Evolutionary conservation across 805 yeast species (phyloP).

Genomic region (Saturnispora mendoncae): DNA sequence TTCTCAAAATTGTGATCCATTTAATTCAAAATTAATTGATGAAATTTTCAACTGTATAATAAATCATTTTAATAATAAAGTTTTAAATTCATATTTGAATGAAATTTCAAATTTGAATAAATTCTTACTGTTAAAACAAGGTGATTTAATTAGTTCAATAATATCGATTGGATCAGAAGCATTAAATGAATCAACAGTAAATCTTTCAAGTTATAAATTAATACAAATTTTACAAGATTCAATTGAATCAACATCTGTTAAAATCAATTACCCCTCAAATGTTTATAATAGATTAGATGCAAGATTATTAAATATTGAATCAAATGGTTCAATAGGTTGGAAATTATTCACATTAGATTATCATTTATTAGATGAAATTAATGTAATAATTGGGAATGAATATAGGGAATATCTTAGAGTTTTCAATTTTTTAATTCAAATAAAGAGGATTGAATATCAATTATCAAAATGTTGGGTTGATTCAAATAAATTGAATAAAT

Average conservation of each 20-base stretch:
- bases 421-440: constrained; percentile 79
- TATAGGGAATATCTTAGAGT: constrained; percentile 61
- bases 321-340: constrained; percentile 68
- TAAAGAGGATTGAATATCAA: constrained; percentile 52
- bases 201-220: constrained; percentile 56
- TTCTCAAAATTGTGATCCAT: not conserved
- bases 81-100: constrained; percentile 40
- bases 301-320: constrained; percentile 63
- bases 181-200: constrained; percentile 53
- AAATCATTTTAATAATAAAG: constrained; percentile 36
- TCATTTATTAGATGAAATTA: constrained; percentile 41
- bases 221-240: constrained; percentile 60
- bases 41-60: constrained; percentile 37
- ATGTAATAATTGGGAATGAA: constrained; percentile 44
- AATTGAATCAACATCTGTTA: constrained; percentile 43
- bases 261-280: constrained; percentile 28
- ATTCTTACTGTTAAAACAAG: constrained; percentile 60
- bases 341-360: constrained; percentile 87
- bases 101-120: constrained; percentile 58
- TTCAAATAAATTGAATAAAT: constrained; percentile 27
- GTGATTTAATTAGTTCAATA: constrained; percentile 73
- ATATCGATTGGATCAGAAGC: constrained; percentile 44
- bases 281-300: constrained; percentile 65
- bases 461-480: constrained; percentile 42
- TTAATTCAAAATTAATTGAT: constrained; percentile 26